Base-by-base conservation (phyloP, 495 filamentous ascomycete genomes). In the Podospora conica region DNA sequence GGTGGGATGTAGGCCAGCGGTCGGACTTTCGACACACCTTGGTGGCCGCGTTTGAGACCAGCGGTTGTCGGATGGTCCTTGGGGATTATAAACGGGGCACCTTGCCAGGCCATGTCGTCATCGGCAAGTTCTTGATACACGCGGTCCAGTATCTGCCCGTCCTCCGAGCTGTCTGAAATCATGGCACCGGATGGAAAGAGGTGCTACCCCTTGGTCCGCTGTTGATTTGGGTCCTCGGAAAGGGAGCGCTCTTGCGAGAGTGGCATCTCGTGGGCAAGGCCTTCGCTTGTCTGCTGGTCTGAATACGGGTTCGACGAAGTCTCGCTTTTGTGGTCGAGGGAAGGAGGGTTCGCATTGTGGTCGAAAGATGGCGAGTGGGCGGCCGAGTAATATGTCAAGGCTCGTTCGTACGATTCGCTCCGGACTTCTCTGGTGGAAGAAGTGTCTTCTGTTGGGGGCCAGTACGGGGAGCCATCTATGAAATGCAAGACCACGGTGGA, bases 41-140 rank as follows among this genome's bases (percentile, higher is more conserved):
- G 55, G 31, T 59, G 63, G 6, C 63, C 63, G 1, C 9, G n/a
- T 55, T n/a, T 55, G 23, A 5, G 24, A n/a, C 11, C 21, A 0
- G 68, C 74, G 18, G 64, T 9, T 21, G 74, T 71, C 28, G 74
- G 72, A 11, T 74, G 75, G 59, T 79, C 71, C 53, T 80, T 79
- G 60, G 40, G 40, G 7, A 48, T n/a, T 8, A 48, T 48, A 11
- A n/a, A 48, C 8, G 40, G 40, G 40, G 40, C 40, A 6, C 40
- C 40, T 48, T n/a, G 40, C 40, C 40, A 48, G 15, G 15, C 40
- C 40, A 48, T 48, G 15, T 74, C 65, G 10, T 72, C 74, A 21
- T 70, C 70, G 3, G 73, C 67, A 20, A 78, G 68, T n/a, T 64
- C 53, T 22, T 71, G 74, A 31, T 71, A 68, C 9, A 65, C 69